Evolutionary conservation across 1,139 yeast species (phyloP), one percentile per base, ranked within the genome.

Genomic region (Taphrina sp.): DNA sequence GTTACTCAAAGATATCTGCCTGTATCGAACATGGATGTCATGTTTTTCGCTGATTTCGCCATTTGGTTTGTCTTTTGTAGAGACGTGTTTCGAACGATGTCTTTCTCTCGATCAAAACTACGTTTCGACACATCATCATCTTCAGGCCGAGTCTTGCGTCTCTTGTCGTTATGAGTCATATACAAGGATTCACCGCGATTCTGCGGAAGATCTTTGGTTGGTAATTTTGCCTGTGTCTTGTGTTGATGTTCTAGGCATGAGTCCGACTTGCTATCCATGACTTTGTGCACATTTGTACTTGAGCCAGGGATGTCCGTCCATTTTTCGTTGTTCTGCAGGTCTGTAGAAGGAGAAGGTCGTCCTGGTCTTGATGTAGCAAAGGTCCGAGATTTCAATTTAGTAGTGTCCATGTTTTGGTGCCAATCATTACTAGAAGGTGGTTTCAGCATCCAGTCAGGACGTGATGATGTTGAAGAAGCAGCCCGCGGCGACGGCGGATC

Each of bases 381-480:
- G 26, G 29, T 60, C 38, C 31, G 58, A n/a, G 38, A 60, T 58
- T 52, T 61, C 60, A 14, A 59, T 53, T 35, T 58, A 58, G 31
- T 52, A 19, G 26, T 33, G 41, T 41, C 41, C 8, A 37, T 19
- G 3, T 43, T 10, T 26, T 51, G 44, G 2, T 62, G 58, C 62
- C 61, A 62, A 39, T 61, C 61, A 34, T 42, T 37, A 26, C 49
- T 41, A 3, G 58, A 28, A 2, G 64, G 64, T 16, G 64, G 64
- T 19, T 56, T 49, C 12, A 58, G 44, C 64, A 62, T 62, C 64
- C 64, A 62, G 20, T 61, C 62, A 3, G 45, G 29, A 28, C 37
- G 38, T n/a, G n/a, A 28, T 8, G 60, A 19, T n/a, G 23, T 33
- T 2, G 33, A 17, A 31, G n/a, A 37, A 19, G 28, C 24, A n/a